Evolutionary conservation across 129 eudicot species (phyloP).

Genomic region (Lactuca saligna): DNA sequence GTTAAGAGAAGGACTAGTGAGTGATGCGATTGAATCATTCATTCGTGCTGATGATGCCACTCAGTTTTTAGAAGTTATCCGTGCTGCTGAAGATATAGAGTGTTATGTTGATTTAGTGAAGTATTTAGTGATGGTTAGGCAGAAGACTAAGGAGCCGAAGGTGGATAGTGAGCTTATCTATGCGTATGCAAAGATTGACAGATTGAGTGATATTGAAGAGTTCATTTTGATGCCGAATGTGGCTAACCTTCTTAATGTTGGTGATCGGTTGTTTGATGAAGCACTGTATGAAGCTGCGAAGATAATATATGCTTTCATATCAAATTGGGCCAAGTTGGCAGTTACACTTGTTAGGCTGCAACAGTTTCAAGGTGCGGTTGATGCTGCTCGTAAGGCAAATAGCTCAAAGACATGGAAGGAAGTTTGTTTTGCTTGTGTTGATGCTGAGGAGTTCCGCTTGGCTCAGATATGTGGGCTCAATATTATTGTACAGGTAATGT

Average conservation of each 20-base stretch:
- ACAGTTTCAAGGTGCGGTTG: slow-evolving; percentile 97
- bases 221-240: slow-evolving; percentile 96
- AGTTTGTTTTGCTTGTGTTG: slow-evolving; percentile 97
- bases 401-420: slow-evolving; percentile 98
- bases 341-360: slow-evolving; percentile 77
- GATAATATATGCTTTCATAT: slow-evolving; percentile 89
- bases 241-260: slow-evolving; percentile 88
- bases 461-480: slow-evolving; percentile 97
- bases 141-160: slow-evolving; percentile 87
- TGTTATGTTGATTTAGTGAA: slow-evolving; percentile 79
- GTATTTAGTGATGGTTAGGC: slow-evolving; percentile 91
- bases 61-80: slow-evolving; percentile 78
- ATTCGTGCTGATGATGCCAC: slow-evolving; percentile 95
- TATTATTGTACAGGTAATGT: slow-evolving; percentile 77
- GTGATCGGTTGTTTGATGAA: slow-evolving; percentile 93
- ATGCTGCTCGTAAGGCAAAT: slow-evolving; percentile 94
- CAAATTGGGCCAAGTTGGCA: slow-evolving; percentile 95
- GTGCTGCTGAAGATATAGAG: slow-evolving; percentile 72
- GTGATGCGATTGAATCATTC: slow-evolving; percentile 97
- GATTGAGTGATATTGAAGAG: slow-evolving; percentile 87
- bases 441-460: slow-evolving; percentile 96
- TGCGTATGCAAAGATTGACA: slow-evolving; percentile 89
- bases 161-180: slow-evolving; percentile 95
- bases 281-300: slow-evolving; percentile 92
- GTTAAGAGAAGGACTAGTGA: slow-evolving; percentile 76